Evolutionary conservation across 1,284 basidiomycete species (phyloP).

Genomic region (Puccinia polysora): DNA sequence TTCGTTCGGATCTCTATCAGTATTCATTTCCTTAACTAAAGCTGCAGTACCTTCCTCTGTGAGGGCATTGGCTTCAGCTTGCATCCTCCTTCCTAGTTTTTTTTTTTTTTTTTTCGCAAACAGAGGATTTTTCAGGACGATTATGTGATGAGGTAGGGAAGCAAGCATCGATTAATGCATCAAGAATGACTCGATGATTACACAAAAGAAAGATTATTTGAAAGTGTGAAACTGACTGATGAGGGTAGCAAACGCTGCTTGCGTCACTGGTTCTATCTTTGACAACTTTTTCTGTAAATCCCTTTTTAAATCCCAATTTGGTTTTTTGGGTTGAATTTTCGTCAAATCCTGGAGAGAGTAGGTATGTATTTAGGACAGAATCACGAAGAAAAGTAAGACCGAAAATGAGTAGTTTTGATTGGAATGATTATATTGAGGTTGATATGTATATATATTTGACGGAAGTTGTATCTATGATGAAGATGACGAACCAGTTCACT

Average conservation of each 20-base stretch:
- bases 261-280: constrained; percentile 30
- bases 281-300: constrained; percentile 36
- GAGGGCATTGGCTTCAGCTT: constrained; percentile 5
- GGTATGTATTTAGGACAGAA: neutral
- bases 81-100: constrained; percentile 38
- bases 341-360: constrained; percentile 29
- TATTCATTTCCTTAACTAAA: constrained; percentile 41
- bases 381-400: neutral
- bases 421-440: too few relatives aligned
- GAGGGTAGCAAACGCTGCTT: constrained; percentile 33
- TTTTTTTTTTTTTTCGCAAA: neutral
- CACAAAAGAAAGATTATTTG: neutral
- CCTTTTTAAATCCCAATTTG: constrained; percentile 43
- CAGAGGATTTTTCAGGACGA: neutral
- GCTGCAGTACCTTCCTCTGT: constrained; percentile 29
- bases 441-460: too few relatives aligned
- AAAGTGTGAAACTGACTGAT: neutral
- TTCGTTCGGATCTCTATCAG: neutral
- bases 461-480: too few relatives aligned
- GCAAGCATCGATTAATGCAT: neutral
- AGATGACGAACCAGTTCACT: constrained; percentile 29
- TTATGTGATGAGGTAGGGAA: neutral
- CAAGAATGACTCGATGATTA: neutral
- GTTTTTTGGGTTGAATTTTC: constrained; percentile 43
- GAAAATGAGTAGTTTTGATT: neutral